These are phyloP conservation scores for Mycena epipterygia DNA, from an alignment of 768 basidiomycete genomes.

Conservation along the genomic window DNA sequence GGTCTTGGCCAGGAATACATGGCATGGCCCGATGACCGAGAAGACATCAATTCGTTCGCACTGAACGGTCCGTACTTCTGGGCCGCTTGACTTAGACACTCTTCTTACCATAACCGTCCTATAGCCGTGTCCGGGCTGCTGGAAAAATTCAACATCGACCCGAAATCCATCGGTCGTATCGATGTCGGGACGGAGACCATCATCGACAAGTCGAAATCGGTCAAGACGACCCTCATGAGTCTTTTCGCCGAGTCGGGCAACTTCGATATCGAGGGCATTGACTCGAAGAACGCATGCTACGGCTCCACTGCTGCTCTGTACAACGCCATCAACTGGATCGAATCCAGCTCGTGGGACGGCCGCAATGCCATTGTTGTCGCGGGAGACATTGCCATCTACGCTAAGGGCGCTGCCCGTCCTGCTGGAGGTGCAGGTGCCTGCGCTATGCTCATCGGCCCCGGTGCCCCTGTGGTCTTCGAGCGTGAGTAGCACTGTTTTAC, in stretches of 20 bases:
- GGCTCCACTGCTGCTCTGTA: slow-evolving; percentile 98
- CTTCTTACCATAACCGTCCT: slow-evolving; percentile 22
- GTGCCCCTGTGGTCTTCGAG: slow-evolving; percentile 95
- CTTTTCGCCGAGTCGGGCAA: slow-evolving; percentile 95
- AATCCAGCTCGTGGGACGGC: slow-evolving; percentile 96
- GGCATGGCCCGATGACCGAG: slow-evolving; percentile 98
- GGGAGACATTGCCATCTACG: slow-evolving; percentile 98
- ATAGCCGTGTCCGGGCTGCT: slow-evolving; percentile 91
- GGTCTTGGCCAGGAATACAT: slow-evolving; percentile 98
- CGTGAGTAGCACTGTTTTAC: too few species aligned
- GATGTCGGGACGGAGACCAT: slow-evolving; percentile 99
- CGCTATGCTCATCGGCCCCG: slow-evolving; percentile 95
- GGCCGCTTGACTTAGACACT: slow-evolving; percentile 1
- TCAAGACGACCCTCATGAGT: slow-evolving; percentile 99
- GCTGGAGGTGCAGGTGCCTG: slow-evolving; percentile 97
- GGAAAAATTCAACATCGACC: slow-evolving; percentile 95
- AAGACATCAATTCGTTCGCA: slow-evolving; percentile 99
- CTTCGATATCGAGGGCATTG: slow-evolving; percentile 98
- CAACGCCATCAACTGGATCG: slow-evolving; percentile 99
- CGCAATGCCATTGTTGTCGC: slow-evolving; percentile 97
- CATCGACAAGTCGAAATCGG: slow-evolving; percentile 99
- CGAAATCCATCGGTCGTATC: slow-evolving; percentile 95
- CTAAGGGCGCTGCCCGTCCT: slow-evolving; percentile 94
- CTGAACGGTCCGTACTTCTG: slow-evolving; percentile 77
- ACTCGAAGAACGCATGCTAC: slow-evolving; percentile 99